phyloP scores from a whole-genome alignment of 2,329 filamentous ascomycete genomes.

The Trichophyton simii region DNA sequence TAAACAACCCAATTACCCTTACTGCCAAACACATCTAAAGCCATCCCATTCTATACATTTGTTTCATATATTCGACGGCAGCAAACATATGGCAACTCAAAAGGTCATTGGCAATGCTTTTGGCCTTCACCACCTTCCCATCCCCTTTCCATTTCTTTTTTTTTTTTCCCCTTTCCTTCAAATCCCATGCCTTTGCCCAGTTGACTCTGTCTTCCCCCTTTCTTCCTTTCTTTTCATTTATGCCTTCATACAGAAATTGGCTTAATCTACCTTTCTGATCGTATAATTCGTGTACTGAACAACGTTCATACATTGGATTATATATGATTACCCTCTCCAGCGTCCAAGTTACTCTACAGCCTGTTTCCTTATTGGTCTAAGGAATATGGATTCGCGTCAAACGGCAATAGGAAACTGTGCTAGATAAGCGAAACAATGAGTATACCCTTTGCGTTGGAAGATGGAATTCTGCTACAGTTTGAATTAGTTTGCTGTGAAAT shows the following conservation, averaged over 20 bases:
- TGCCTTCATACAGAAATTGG: background rate
- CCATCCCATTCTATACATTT: background rate
- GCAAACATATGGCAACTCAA: background rate
- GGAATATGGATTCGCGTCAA: background rate
- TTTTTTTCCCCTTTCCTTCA: background rate
- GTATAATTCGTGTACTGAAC: constrained; percentile 14
- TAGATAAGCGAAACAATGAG: background rate
- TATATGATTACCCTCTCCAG: constrained; percentile 8
- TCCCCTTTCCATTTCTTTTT: too few relatives aligned
- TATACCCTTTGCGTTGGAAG: background rate
- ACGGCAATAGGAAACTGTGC: background rate
- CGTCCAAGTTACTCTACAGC: background rate
- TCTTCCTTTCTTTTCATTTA: background rate
- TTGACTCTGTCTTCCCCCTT: background rate
- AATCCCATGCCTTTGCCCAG: background rate
- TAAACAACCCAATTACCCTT: background rate
- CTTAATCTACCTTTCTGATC: background rate
- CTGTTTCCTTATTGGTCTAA: background rate
- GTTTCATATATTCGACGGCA: background rate
- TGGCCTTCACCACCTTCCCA: background rate
- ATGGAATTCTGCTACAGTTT: background rate
- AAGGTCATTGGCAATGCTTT: background rate
- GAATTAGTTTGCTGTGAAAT: constrained; percentile 1
- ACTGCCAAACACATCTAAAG: background rate
- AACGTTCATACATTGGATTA: constrained; percentile 13